Evolutionary conservation across 116 monocot genomes (phyloP), one percentile per base, ranked within the genome.

Genomic region (Cymodocea nodosa): DNA sequence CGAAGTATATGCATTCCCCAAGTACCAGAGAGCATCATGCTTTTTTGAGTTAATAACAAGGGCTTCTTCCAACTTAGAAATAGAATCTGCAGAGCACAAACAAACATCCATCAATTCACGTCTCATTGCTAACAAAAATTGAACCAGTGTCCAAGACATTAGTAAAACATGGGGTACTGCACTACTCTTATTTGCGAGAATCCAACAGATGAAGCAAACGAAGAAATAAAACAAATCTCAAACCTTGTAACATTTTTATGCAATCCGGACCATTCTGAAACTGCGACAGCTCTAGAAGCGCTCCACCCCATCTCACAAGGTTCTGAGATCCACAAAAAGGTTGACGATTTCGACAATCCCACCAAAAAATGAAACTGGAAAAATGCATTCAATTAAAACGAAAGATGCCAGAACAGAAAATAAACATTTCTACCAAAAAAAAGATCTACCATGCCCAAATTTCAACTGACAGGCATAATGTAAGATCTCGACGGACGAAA

Each of bases 221-320:
- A 1, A 30, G 30, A 30, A 30, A 30, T 30, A 30, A 3, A 30
- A 30, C 30, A 5, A 51, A 15, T 50, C 8, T 39, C 8, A 19
- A 66, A 84, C 84, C 84, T 74, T 77, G 59, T 17, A 84, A 49
- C 68, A 60, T 74, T 59, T 80, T 71, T 11, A 70, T 35, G 49
- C 79, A 56, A 15, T 84, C 80, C 3, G 70, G 49, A 16, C 80
- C 77, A 35, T 15, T 71, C 56, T 80, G 80, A 52, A 84, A 74
- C 77, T 84, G 84, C 5, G 84, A 80, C 7, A 84, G 69, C 74
- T 84, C 84, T 18, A 80, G 74, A 51, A 84, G 80, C 17, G 88
- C 85, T 22, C 87, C 87, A 37, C 92, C 92, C 92, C 92, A 87
- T 52, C 77, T 71, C 20, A 85, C 85, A 15, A 92, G 83, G 70